Evolutionary conservation across 257 asterid genomes (phyloP).

Genomic region (Lycium barbarum): DNA sequence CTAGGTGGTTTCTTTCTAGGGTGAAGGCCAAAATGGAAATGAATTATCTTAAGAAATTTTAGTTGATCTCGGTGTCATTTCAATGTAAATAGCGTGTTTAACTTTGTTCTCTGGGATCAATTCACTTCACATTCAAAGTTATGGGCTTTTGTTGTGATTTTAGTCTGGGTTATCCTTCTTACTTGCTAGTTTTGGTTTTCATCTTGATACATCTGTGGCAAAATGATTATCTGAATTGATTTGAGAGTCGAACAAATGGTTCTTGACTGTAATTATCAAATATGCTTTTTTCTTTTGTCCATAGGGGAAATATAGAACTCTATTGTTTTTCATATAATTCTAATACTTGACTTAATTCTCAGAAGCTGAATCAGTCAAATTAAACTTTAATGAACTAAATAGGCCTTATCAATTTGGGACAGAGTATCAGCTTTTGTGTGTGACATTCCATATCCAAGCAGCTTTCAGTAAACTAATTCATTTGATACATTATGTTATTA

Average conservation of each 20-base stretch:
- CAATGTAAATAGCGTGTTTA: not conserved
- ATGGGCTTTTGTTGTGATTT: not conserved
- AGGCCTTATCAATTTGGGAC: not conserved
- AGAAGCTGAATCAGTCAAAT: not conserved
- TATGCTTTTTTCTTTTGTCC: not conserved
- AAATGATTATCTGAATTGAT: not conserved
- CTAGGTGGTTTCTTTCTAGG: constrained; percentile 5
- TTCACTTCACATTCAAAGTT: not conserved
- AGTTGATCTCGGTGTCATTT: not conserved
- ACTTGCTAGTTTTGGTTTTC: not conserved
- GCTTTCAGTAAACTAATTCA: not conserved
- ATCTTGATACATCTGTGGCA: not conserved
- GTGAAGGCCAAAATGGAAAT: not conserved
- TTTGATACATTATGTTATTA: not conserved
- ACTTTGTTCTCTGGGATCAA: not conserved
- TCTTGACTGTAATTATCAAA: not conserved
- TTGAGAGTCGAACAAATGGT: not conserved
- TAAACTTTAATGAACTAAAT: not conserved
- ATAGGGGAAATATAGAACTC: not conserved
- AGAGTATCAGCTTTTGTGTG: not conserved
- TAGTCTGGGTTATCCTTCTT: not conserved
- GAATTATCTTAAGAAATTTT: not conserved
- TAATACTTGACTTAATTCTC: not conserved
- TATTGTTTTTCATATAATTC: not conserved
- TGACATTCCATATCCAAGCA: not conserved